These are phyloP conservation scores for Pichia californica DNA, from an alignment of 805 yeast species.

Conservation along the genomic window DNA sequence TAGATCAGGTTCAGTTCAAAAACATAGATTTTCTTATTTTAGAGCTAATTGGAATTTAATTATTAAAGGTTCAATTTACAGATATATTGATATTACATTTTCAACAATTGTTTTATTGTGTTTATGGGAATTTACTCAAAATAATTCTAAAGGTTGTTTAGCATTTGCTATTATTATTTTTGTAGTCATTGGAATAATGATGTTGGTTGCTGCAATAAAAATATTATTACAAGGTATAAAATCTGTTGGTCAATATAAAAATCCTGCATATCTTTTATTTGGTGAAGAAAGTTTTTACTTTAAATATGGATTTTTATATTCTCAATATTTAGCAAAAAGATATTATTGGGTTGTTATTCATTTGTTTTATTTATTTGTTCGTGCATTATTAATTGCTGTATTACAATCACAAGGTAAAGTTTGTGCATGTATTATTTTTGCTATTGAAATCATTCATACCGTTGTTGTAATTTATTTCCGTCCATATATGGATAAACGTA, in stretches of 20 bases:
- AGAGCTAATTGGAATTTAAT: slow-evolving; percentile 79
- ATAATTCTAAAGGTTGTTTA: slow-evolving; percentile 78
- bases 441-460: slow-evolving; percentile 67
- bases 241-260: slow-evolving; percentile 67
- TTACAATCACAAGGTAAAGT: slow-evolving; percentile 75
- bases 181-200: slow-evolving; percentile 47
- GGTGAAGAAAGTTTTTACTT: slow-evolving; percentile 79
- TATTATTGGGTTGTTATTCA: slow-evolving; percentile 75
- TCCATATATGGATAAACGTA: slow-evolving; percentile 92
- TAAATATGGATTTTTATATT: slow-evolving; percentile 87
- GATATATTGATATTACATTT: slow-evolving; percentile 76
- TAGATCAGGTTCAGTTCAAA: slow-evolving; percentile 50
- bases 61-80: slow-evolving; percentile 81
- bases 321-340: slow-evolving; percentile 81
- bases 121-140: slow-evolving; percentile 81
- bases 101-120: slow-evolving; percentile 80
- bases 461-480: slow-evolving; percentile 59
- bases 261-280: slow-evolving; percentile 85
- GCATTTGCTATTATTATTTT: slow-evolving; percentile 74
- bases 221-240: slow-evolving; percentile 70
- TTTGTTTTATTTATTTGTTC: slow-evolving; percentile 58
- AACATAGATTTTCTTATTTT: slow-evolving; percentile 65
- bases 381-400: slow-evolving; percentile 81
- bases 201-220: slow-evolving; percentile 66
- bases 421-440: slow-evolving; percentile 73